Percentiles rank a stretch among this genome's conserved stretches.
These are phyloP conservation scores for Daphne laureola DNA, from an alignment of 441 rosid species.

Conservation along the genomic window DNA sequence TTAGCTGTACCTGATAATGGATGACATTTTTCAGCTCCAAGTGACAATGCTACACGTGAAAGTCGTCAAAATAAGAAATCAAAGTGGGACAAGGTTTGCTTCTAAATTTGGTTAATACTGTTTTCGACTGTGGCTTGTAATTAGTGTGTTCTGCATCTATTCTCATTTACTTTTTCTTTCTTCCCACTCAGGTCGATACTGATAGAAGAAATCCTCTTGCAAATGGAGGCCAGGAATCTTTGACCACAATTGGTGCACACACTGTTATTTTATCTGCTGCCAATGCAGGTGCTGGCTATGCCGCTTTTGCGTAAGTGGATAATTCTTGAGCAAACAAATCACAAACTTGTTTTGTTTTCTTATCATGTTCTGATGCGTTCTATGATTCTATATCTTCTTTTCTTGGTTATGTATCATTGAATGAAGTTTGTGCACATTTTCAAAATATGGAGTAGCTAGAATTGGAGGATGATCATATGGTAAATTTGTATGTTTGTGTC, in stretches of 20 bases:
- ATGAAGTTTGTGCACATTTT: background rate
- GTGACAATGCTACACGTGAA: constrained; percentile 48
- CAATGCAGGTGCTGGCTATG: constrained; percentile 82
- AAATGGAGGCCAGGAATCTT: constrained; percentile 51
- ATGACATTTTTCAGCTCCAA: constrained; percentile 32
- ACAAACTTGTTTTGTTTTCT: background rate
- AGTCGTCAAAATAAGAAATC: constrained; percentile 87
- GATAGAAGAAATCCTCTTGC: constrained; percentile 52
- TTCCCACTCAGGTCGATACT: constrained; percentile 59
- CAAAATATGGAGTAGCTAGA: background rate
- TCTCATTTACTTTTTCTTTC: background rate
- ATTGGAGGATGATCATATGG: constrained; percentile 1
- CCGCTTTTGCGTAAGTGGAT: constrained; percentile 77
- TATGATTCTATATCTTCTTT: too few relatives aligned
- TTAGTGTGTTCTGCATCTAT: too few relatives aligned
- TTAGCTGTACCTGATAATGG: constrained; percentile 41
- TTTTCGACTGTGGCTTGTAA: too few relatives aligned
- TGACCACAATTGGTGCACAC: constrained; percentile 54
- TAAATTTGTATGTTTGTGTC: background rate
- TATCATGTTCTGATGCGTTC: background rate
- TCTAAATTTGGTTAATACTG: constrained; percentile 2
- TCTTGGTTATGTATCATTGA: background rate
- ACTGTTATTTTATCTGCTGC: constrained; percentile 58
- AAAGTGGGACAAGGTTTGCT: constrained; percentile 90
- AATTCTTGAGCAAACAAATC: background rate